Percentiles rank a stretch among this genome's conserved stretches.
Evolutionary conservation across 345 rosid genomes (phyloP).

Genomic region (Pseudoturritis turrita): DNA sequence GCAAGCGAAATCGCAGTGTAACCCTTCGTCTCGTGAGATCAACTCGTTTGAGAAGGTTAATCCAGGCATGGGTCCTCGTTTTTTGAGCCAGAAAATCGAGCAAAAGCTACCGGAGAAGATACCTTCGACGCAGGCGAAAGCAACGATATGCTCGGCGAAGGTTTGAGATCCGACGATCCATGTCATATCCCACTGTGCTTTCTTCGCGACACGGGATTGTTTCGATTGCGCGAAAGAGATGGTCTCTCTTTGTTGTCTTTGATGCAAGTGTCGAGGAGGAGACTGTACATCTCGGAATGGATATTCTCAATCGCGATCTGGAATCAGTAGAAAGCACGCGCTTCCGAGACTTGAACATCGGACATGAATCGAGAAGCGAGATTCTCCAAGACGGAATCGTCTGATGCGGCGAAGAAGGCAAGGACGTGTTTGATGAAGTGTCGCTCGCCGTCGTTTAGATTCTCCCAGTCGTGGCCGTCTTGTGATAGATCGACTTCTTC

Average conservation of each 20-base stretch:
- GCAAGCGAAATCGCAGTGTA: conserved; percentile 95
- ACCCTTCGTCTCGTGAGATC: conserved; percentile 90
- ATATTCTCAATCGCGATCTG: conserved; percentile 96
- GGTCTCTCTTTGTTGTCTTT: conserved; percentile 59
- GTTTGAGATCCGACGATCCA: conserved; percentile 84
- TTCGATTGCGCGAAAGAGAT: conserved; percentile 64
- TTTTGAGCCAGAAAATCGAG: conserved; percentile 86
- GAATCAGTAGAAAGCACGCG: conserved; percentile 96
- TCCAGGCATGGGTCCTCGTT: conserved; percentile 92
- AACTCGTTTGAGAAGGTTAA: conserved; percentile 89
- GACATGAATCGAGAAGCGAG: conserved; percentile 89
- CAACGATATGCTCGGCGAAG: conserved; percentile 72
- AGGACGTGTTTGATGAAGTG: conserved; percentile 90
- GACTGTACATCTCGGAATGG: conserved; percentile 96
- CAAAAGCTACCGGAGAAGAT: conserved; percentile 95
- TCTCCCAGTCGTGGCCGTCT: conserved; percentile 74
- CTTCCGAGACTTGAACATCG: conserved; percentile 88
- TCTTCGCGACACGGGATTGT: conserved; percentile 76
- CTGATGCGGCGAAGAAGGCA: conserved; percentile 96
- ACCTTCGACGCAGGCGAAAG: conserved; percentile 95
- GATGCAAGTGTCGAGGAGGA: conserved; percentile 84
- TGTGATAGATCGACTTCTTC: conserved; percentile 94
- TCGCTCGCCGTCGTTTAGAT: conserved; percentile 67
- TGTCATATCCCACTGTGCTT: conserved; percentile 67
- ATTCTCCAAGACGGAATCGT: conserved; percentile 85